phyloP scores from a whole-genome alignment of 2,329 filamentous ascomycete species.

The Colletotrichum melonis region DNA sequence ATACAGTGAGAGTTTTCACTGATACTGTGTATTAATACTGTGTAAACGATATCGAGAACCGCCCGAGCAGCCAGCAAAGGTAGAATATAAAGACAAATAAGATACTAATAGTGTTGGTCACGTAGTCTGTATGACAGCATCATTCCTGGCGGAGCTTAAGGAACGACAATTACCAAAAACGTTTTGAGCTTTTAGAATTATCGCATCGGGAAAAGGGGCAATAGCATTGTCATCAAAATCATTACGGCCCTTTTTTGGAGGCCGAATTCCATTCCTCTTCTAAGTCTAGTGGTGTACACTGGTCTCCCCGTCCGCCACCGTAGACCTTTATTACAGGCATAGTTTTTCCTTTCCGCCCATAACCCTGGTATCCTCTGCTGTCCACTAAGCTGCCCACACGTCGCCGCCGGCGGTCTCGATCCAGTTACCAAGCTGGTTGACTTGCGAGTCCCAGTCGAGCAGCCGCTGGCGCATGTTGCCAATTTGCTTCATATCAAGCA shows the following conservation, averaged over 20 bases:
- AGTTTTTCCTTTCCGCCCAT: background rate
- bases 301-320: background rate
- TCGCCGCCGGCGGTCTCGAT: slow-evolving; percentile 94
- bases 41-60: too few relatives aligned
- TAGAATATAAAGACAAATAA: too few relatives aligned
- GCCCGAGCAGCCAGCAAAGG: too few relatives aligned
- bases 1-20: too few relatives aligned
- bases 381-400: slow-evolving; percentile 84
- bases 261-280: slow-evolving; percentile 19
- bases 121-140: background rate
- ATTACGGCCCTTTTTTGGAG: slow-evolving; percentile 13
- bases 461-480: slow-evolving; percentile 89
- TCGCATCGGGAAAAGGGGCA: background rate
- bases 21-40: too few relatives aligned
- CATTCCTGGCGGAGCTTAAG: background rate
- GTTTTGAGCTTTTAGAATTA: background rate
- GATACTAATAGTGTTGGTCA: background rate
- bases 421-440: slow-evolving; percentile 97
- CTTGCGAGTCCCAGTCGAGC: slow-evolving; percentile 94
- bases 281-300: slow-evolving; percentile 36
- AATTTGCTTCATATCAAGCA: slow-evolving; percentile 95
- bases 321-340: slow-evolving; percentile 22
- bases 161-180: background rate
- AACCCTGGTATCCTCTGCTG: background rate
- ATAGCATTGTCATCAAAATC: slow-evolving; percentile 28